Base-by-base conservation (phyloP, 2,329 filamentous ascomycete species). In the Ilyonectria sp. region DNA sequence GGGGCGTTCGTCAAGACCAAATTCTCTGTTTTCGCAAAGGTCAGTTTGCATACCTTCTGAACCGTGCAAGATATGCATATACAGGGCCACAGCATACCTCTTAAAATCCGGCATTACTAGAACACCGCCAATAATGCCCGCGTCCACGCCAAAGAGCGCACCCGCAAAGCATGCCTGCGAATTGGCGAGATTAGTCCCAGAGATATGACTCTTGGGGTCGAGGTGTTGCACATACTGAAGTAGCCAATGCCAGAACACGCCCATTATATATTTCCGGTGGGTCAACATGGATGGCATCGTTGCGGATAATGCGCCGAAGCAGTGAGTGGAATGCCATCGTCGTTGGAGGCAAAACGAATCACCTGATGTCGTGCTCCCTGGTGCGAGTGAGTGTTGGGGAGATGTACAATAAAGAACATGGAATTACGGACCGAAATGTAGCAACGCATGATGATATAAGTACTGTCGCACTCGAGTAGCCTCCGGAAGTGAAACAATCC, bases 231-330 rank as follows among this genome's bases (percentile, higher is more conserved):
- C 23, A 29, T 63, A 72, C 70, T 7, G 90, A 91, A 69, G 86
- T 89, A 23, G 91, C 90, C 63, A 92, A 81, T 57, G 88, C 82
- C 68, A 90, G 91, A 5, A 92, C 89, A 59, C 90, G 86, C 90
- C 91, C 93, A 74, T 90, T 90, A 78, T 93, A 93, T 66, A 93
- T 89, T 78, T 92, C 88, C 17, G 86, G 84, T 15, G 91, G 91
- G 76, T 93, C 91, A 59, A 83, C 81, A 77, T 85, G 89, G 84
- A 92, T 92, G 62, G 91, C 88, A 74, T 93, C 85, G 77, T 87
- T 87, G 74, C 82, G 83, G 69, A 86, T 83, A 69, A 87, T 84
- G 64, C 74, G 74, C 44, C 71, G 71, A 29, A 77, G 63, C 40
- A 77, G 43, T 10, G 68, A 61, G 17, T 72, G 67, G 43, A 75